Percentiles rank a stretch among this genome's conserved stretches.
These are phyloP conservation scores for Dunaliella primolecta DNA, from an alignment of 139 green algal genomes.

Conservation along the genomic window DNA sequence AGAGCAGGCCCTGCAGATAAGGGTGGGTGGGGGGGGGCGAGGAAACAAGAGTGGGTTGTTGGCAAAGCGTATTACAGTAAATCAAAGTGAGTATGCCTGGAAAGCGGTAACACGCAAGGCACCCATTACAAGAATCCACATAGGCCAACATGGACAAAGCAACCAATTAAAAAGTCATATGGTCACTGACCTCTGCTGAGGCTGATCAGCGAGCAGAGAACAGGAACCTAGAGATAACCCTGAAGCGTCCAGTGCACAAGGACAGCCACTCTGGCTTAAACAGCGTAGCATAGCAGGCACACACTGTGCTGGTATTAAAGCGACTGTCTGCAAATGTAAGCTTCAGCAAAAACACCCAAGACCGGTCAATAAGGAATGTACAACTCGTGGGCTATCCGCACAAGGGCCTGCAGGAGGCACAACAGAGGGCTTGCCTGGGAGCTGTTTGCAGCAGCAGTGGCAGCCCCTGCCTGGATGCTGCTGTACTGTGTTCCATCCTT, in stretches of 20 bases:
- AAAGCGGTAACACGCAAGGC: not conserved
- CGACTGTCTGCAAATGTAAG: not conserved
- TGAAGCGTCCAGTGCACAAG: not conserved
- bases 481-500: not conserved
- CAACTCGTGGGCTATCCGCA: no score
- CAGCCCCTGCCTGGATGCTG: no score
- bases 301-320: not conserved
- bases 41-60: not conserved
- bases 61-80: not conserved
- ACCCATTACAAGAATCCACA: no score
- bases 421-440: no score
- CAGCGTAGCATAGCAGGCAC: not conserved
- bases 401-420: no score
- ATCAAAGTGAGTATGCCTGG: not conserved
- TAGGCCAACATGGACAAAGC: not conserved
- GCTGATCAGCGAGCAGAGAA: not conserved
- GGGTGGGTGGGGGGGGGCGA: no score
- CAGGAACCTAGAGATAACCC: not conserved
- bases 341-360: no score
- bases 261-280: no score
- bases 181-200: not conserved
- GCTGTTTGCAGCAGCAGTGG: no score
- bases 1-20: not conserved
- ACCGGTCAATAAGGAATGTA: no score
- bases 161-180: not conserved